Conservation (phyloP, 257 asterid species). For the Solanum acaule region DNA sequence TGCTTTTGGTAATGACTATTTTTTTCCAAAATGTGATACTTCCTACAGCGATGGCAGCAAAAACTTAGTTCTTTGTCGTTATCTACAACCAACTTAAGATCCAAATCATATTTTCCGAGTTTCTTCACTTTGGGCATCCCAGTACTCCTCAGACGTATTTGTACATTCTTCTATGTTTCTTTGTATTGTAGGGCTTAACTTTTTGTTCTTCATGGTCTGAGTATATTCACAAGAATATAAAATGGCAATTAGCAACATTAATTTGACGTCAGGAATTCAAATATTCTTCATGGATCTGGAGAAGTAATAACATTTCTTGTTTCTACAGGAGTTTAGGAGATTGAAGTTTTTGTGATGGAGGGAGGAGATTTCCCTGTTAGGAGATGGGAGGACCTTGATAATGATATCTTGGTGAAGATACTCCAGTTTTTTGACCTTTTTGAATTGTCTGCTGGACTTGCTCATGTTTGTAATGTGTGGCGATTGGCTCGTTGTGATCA, state of each 20-base stretch:
- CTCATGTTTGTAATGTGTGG: constrained; percentile 70
- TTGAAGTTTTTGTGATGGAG: constrained; percentile 32
- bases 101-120: background rate
- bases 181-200: background rate
- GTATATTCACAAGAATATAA: background rate
- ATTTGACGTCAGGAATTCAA: background rate
- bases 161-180: background rate
- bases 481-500: constrained; percentile 61
- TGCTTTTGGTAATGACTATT: background rate
- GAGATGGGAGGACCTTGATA: constrained; percentile 68
- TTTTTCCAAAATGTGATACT: background rate
- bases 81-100: background rate
- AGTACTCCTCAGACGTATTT: background rate
- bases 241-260: background rate
- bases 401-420: constrained; percentile 52
- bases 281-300: background rate
- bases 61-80: background rate
- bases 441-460: constrained; percentile 48
- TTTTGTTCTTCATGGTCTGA: background rate
- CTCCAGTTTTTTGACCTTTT: constrained; percentile 40
- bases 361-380: constrained; percentile 10
- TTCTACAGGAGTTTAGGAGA: background rate
- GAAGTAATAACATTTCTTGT: background rate
- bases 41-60: background rate
- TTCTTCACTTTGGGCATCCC: background rate